Evolutionary conservation across 495 filamentous ascomycete genomes (phyloP).

Genomic region (Poronia punctata): DNA sequence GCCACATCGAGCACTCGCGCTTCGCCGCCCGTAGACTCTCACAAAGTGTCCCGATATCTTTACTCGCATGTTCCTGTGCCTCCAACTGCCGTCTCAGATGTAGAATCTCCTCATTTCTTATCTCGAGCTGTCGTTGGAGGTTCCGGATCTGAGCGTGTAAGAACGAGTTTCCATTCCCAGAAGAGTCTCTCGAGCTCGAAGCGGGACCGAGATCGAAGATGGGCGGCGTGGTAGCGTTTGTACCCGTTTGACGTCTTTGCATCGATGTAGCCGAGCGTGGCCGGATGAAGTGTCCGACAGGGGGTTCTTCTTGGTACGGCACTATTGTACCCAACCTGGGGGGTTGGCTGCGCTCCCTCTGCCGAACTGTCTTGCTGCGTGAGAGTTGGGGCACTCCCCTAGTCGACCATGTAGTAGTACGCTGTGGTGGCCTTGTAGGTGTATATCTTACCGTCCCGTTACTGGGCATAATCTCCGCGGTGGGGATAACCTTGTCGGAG

Average conservation of each 20-base stretch:
- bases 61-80: conserved; percentile 23
- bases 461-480: no score
- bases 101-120: conserved; percentile 31
- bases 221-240: conserved; percentile 1
- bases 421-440: neutral
- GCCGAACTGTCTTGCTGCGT: neutral
- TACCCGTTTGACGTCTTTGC: conserved; percentile 4
- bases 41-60: conserved; percentile 36
- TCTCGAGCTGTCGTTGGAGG: conserved; percentile 36
- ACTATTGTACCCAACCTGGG: conserved; percentile 22
- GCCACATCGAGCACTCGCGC: conserved; percentile 41
- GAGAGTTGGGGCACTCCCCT: conserved; percentile 10
- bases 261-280: conserved; percentile 5
- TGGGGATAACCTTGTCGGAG: no score
- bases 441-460: conserved; percentile 1
- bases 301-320: conserved; percentile 18
- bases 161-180: conserved; percentile 25
- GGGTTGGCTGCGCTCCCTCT: conserved; percentile 9
- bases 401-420: conserved; percentile 8
- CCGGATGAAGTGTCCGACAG: conserved; percentile 20
- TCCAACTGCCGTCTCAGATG: conserved; percentile 38
- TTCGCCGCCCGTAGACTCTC: conserved; percentile 39
- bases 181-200: conserved; percentile 9
- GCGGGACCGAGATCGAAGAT: neutral
- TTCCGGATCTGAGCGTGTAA: conserved; percentile 40